Evolutionary conservation across 495 filamentous ascomycete species (phyloP).

Genomic region (Neurospora tetraspora): DNA sequence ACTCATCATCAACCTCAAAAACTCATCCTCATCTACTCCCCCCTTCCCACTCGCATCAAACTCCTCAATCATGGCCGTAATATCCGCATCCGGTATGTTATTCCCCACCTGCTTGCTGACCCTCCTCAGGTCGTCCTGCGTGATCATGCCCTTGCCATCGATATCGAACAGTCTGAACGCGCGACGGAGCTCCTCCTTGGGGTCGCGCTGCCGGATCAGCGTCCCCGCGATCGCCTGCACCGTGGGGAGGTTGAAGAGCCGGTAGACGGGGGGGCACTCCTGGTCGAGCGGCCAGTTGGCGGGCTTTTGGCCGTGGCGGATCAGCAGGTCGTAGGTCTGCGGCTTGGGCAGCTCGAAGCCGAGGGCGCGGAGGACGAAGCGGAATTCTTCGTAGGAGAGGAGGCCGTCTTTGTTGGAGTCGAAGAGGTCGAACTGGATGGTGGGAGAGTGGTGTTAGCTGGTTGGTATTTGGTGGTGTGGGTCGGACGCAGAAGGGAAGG

Average conservation of each 20-base stretch:
- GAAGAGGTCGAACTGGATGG: slow-evolving; percentile 77
- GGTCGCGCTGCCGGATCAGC: slow-evolving; percentile 72
- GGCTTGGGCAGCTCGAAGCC: slow-evolving; percentile 57
- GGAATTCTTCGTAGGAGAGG: slow-evolving; percentile 96
- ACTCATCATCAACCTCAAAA: slow-evolving; percentile 46
- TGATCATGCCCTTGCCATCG: slow-evolving; percentile 70
- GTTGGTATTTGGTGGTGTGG: neutral
- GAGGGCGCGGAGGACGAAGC: slow-evolving; percentile 92
- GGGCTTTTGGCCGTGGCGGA: slow-evolving; percentile 25
- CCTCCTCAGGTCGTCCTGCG: slow-evolving; percentile 69
- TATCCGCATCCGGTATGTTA: slow-evolving; percentile 82
- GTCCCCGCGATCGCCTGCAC: slow-evolving; percentile 74
- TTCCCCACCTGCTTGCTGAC: slow-evolving; percentile 90
- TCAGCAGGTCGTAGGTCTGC: slow-evolving; percentile 27
- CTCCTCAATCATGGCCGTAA: slow-evolving; percentile 95
- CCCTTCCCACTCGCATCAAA: slow-evolving; percentile 93
- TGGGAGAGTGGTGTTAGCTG: neutral
- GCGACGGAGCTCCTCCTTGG: slow-evolving; percentile 79
- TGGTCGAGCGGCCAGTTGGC: slow-evolving; percentile 26
- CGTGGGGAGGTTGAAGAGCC: slow-evolving; percentile 23
- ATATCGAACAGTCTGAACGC: slow-evolving; percentile 84
- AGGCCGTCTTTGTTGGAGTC: slow-evolving; percentile 91
- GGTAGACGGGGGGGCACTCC: slow-evolving; percentile 27
- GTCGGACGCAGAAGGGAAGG: neutral
- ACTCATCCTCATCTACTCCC: slow-evolving; percentile 81